A percentile compares a stretch with the other conserved stretches of the same genome.
phyloP scores from a whole-genome alignment of 345 rosid genomes.

The Crucihimalaya himalaica region DNA sequence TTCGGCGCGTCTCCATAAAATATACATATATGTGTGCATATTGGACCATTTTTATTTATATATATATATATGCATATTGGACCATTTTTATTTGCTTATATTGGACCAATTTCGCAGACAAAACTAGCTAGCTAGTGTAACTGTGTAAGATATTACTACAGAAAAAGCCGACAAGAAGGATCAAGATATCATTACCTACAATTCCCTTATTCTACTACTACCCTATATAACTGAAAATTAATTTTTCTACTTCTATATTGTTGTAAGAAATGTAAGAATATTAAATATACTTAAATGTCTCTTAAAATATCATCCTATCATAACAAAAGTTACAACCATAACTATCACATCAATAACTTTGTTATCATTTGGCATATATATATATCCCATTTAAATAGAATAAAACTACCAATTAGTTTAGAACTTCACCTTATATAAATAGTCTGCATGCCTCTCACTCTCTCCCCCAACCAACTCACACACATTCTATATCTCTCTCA shows the following conservation, averaged over 20 bases:
- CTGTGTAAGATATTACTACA: constrained; percentile 12
- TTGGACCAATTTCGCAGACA: constrained; percentile 15
- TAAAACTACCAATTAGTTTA: constrained; percentile 3
- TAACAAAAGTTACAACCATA: constrained; percentile 10
- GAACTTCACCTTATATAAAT: constrained; percentile 25
- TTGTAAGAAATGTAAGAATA: not conserved
- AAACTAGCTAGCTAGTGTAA: constrained; percentile 18
- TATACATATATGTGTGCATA: not conserved
- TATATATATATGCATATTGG: not conserved
- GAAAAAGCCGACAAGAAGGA: constrained; percentile 24
- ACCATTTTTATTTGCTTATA: not conserved
- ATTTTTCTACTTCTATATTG: not conserved
- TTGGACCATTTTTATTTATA: not conserved
- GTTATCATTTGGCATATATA: constrained; percentile 10
- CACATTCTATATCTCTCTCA: not conserved
- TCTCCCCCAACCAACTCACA: constrained; percentile 17
- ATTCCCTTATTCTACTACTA: constrained; percentile 7
- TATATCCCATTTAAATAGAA: not conserved
- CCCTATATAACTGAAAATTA: constrained; percentile 18
- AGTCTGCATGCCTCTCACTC: constrained; percentile 23
- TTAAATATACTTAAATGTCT: not conserved
- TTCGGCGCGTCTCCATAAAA: constrained; percentile 18
- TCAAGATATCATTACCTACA: not conserved
- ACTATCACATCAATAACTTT: constrained; percentile 33
- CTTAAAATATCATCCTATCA: not conserved